phyloP scores from a whole-genome alignment of 768 basidiomycete species.

The Suillus fuscotomentosus region DNA sequence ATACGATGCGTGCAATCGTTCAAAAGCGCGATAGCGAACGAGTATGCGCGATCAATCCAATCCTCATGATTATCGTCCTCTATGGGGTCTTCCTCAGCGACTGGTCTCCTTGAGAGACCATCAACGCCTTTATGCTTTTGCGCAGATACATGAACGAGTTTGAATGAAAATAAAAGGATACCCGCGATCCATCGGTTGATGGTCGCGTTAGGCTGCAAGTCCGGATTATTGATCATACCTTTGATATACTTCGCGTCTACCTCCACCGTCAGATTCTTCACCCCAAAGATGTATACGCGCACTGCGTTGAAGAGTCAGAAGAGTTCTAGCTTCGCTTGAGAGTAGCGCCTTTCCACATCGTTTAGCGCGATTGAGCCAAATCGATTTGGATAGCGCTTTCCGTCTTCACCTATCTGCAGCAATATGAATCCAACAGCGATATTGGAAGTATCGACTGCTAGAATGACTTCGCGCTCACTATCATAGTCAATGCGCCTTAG shows the following conservation, averaged over 20 bases:
- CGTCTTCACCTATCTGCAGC: constrained; percentile 6
- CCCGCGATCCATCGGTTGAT: constrained; percentile 27
- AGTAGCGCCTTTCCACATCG: constrained; percentile 12
- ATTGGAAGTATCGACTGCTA: too few species aligned
- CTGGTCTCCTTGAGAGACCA: not conserved
- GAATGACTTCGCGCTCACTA: too few species aligned
- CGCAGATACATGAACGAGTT: constrained; percentile 27
- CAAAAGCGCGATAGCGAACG: rapidly evolving
- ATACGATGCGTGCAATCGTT: too few species aligned
- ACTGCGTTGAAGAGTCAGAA: constrained; percentile 15
- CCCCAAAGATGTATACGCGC: constrained; percentile 24
- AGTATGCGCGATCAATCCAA: not conserved
- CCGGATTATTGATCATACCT: constrained; percentile 34
- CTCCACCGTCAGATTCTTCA: constrained; percentile 26
- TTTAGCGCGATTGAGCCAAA: constrained; percentile 42
- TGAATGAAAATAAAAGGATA: constrained; percentile 28
- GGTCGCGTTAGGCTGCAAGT: constrained; percentile 28
- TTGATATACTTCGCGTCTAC: constrained; percentile 28
- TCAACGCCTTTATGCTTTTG: not conserved
- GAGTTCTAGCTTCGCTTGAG: constrained; percentile 28
- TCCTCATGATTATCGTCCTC: not conserved
- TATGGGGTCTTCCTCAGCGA: rapidly evolving
- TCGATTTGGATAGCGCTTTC: constrained; percentile 20
- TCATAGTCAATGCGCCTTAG: too few species aligned
- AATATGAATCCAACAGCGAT: constrained; percentile 13